These are phyloP conservation scores for Sporisorium reilianum DNA, from an alignment of 1,284 basidiomycete genomes.

Conservation along the genomic window DNA sequence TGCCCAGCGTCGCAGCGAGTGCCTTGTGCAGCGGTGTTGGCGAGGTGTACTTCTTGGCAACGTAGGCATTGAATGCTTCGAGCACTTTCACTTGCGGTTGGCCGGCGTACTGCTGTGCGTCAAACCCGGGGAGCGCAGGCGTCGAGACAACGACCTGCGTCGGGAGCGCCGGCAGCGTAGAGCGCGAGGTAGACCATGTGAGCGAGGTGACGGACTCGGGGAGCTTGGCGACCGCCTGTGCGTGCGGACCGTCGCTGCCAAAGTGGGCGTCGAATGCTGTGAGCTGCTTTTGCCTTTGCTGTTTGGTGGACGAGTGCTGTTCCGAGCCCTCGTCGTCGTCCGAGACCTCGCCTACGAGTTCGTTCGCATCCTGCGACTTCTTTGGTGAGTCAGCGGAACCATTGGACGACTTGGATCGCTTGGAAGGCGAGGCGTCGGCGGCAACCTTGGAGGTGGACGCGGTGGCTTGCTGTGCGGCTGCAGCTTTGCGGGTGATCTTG, in stretches of 20 bases:
- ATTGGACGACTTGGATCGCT: conserved; percentile 14
- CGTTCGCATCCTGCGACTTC: conserved; percentile 12
- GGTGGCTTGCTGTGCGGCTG: conserved; percentile 39
- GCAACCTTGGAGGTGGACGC: conserved; percentile 34
- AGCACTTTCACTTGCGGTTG: conserved; percentile 58
- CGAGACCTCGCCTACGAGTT: conserved; percentile 41
- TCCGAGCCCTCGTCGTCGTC: conserved; percentile 32
- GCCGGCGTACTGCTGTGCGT: conserved; percentile 24
- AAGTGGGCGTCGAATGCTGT: conserved; percentile 55
- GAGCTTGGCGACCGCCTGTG: conserved; percentile 40
- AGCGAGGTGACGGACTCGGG: conserved; percentile 35
- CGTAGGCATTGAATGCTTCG: conserved; percentile 42
- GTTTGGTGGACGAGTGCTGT: conserved; percentile 12
- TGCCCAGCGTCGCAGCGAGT: conserved; percentile 46
- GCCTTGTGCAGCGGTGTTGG: conserved; percentile 40
- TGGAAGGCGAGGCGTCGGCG: conserved; percentile 26
- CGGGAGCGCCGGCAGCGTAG: conserved; percentile 26
- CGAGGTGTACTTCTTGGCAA: conserved; percentile 21
- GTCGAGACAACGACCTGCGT: conserved; percentile 34
- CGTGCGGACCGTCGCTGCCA: conserved; percentile 47
- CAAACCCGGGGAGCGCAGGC: conserved; percentile 24
- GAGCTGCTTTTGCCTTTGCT: conserved; percentile 25
- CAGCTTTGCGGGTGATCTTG: conserved; percentile 37
- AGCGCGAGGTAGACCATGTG: conserved; percentile 32
- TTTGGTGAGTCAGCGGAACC: neutral